phyloP scores from a whole-genome alignment of 768 basidiomycete species.

The Leccinum imitatum region DNA sequence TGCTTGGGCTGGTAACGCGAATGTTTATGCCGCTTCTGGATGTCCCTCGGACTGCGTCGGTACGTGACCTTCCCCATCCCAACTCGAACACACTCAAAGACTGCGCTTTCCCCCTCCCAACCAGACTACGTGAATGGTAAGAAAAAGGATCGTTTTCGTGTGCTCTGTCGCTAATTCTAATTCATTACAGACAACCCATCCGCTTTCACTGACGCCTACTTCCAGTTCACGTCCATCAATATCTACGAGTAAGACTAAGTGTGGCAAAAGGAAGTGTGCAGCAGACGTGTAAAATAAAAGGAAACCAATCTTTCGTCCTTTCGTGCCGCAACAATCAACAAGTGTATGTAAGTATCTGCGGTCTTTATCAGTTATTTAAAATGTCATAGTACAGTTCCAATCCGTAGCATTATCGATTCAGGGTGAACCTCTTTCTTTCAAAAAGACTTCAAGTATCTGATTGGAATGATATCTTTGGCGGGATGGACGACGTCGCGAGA shows the following conservation, averaged over 20 bases:
- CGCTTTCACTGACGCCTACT: constrained; percentile 44
- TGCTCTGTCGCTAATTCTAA: neutral
- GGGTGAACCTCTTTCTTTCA: neutral
- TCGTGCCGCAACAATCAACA: neutral
- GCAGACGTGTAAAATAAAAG: neutral
- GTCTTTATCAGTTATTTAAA: neutral
- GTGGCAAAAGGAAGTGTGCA: neutral
- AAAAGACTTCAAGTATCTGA: neutral
- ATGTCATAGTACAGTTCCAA: neutral
- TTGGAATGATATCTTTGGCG: neutral
- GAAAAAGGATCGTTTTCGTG: neutral
- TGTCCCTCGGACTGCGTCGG: constrained; percentile 33
- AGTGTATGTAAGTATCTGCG: too few species aligned
- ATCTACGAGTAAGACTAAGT: constrained; percentile 32
- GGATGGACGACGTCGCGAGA: too few species aligned
- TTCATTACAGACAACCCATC: constrained; percentile 32
- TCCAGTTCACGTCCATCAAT: constrained; percentile 38
- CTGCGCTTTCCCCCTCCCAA: neutral
- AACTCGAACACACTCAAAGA: neutral
- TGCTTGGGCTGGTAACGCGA: constrained; percentile 30
- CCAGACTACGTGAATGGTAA: constrained; percentile 30
- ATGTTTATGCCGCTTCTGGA: constrained; percentile 29
- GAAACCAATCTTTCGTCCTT: neutral
- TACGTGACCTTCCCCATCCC: constrained; percentile 9
- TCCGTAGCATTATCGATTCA: neutral